These are phyloP conservation scores for Venturia oleaginea DNA, from an alignment of 2,329 filamentous ascomycete species.

Conservation along the genomic window DNA sequence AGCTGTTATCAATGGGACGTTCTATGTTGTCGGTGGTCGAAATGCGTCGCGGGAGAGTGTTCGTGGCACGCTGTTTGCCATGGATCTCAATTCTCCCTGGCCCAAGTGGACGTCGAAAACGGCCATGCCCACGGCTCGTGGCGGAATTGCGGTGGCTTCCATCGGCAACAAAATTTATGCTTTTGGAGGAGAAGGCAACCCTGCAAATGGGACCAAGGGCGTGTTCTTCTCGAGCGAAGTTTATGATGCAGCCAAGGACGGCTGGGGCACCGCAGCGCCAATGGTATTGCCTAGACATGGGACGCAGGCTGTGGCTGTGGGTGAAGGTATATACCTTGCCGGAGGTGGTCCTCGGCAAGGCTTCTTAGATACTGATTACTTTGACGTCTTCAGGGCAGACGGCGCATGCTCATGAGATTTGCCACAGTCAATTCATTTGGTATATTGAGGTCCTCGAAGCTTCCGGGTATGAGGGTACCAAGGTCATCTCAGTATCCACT, in stretches of 20 bases:
- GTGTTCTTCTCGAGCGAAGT: constrained; percentile 17
- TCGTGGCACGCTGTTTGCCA: constrained; percentile 20
- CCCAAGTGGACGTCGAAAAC: not conserved
- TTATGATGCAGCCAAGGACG: constrained; percentile 18
- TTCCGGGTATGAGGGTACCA: too few relatives aligned
- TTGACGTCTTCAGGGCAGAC: not conserved
- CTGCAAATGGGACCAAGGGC: constrained; percentile 5
- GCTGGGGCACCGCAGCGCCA: constrained; percentile 17
- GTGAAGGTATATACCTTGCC: constrained; percentile 20
- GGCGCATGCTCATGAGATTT: not conserved
- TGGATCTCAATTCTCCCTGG: constrained; percentile 17
- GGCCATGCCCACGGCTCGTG: constrained; percentile 22
- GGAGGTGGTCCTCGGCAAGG: constrained; percentile 20
- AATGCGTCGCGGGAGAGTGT: constrained; percentile 17
- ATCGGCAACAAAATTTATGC: constrained; percentile 21
- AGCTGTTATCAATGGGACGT: constrained; percentile 19
- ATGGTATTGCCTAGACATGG: constrained; percentile 24
- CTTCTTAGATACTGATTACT: not conserved
- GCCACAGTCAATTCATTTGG: too few relatives aligned
- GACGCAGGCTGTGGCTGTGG: constrained; percentile 20
- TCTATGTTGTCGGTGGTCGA: constrained; percentile 23
- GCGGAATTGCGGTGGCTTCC: constrained; percentile 19
- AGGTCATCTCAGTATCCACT: too few relatives aligned
- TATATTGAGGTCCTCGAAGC: too few relatives aligned
- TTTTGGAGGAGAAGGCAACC: constrained; percentile 23